phyloP scores from a whole-genome alignment of 169 alveolate genomes.

The Gregarina niphandrodes region DNA sequence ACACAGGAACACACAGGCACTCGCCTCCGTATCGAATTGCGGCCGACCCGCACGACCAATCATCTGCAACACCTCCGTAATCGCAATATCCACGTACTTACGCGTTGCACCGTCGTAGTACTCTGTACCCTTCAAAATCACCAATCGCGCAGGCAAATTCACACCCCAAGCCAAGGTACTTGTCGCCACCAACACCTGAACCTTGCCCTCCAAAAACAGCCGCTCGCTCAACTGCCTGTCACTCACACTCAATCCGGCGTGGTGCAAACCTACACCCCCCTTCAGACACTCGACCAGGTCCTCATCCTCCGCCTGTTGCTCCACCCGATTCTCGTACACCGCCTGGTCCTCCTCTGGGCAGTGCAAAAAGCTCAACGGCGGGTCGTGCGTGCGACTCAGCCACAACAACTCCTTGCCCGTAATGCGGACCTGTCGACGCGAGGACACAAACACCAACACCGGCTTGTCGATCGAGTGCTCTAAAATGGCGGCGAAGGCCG shows the following conservation, averaged over 20 bases:
- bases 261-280: conserved; percentile 92
- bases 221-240: conserved; percentile 87
- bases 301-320: conserved; percentile 42
- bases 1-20: conserved; percentile 79
- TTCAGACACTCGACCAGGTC: conserved; percentile 51
- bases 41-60: conserved; percentile 99
- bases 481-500: conserved; percentile 64
- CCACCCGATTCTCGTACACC: conserved; percentile 5
- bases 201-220: conserved; percentile 64
- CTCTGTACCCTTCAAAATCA: conserved; percentile 85
- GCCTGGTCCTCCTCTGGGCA: conserved; percentile 5
- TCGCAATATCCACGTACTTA: conserved; percentile 73
- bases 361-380: too few species aligned
- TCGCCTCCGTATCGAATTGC: conserved; percentile 76
- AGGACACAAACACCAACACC: conserved; percentile 80
- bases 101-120: conserved; percentile 58
- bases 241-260: conserved; percentile 75
- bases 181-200: conserved; percentile 80
- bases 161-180: conserved; percentile 99
- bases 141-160: conserved; percentile 94
- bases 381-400: conserved; percentile 5
- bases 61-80: conserved; percentile 80
- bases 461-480: conserved; percentile 73
- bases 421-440: conserved; percentile 87
- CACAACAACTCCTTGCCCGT: conserved; percentile 76